A percentile compares a stretch with the other conserved stretches of the same genome.
Conservation (phyloP, 108 stramenopile species). For the Fistulifera solaris region DNA sequence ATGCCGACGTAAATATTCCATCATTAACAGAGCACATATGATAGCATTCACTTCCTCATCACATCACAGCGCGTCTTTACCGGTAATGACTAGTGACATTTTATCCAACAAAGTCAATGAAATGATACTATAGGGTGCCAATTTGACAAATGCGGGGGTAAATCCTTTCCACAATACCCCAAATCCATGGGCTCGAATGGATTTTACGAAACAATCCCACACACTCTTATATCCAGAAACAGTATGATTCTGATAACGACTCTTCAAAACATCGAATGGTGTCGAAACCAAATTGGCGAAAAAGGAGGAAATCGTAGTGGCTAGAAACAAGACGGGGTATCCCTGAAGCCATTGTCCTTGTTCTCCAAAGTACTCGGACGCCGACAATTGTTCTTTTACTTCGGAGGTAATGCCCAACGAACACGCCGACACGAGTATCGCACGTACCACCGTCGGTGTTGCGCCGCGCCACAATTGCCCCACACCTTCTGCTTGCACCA, state of each 20-base stretch:
- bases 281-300: conserved; percentile 58
- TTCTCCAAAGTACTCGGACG: conserved; percentile 38
- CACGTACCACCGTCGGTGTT: conserved; percentile 43
- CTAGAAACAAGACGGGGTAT: conserved; percentile 45
- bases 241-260: conserved; percentile 41
- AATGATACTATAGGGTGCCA: conserved; percentile 65
- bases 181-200: conserved; percentile 30
- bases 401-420: conserved; percentile 52
- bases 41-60: too few species aligned
- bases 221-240: conserved; percentile 31
- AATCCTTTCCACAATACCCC: conserved; percentile 47
- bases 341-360: conserved; percentile 38
- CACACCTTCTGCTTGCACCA: conserved; percentile 42
- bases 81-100: conserved; percentile 40
- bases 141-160: conserved; percentile 60
- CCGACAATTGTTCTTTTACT: conserved; percentile 33
- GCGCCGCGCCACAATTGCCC: conserved; percentile 48
- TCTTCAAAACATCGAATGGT: conserved; percentile 63
- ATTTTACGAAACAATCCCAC: conserved; percentile 47
- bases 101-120: conserved; percentile 54
- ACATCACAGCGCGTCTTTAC: conserved; percentile 45
- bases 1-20: too few species aligned
- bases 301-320: conserved; percentile 44
- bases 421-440: conserved; percentile 41
- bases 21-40: too few species aligned